A percentile compares a stretch with the other conserved stretches of the same genome.
Evolutionary conservation across 306 rosid genomes (phyloP).

Genomic region (Cicer yamashitae): DNA sequence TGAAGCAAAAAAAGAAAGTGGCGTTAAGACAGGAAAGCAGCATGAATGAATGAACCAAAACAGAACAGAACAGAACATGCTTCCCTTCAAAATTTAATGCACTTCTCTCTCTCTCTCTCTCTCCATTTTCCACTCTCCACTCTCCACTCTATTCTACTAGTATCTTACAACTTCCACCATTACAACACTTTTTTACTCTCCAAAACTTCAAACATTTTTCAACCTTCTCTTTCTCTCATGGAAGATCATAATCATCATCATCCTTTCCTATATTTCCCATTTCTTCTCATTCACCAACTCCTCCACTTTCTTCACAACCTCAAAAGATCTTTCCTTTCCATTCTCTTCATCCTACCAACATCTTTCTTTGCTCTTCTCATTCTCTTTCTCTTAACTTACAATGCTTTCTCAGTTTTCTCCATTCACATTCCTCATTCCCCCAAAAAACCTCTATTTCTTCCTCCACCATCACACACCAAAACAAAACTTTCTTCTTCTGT

Average conservation of each 20-base stretch:
- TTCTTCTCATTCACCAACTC: slow-evolving; percentile 42
- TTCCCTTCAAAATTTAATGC: too few relatives aligned
- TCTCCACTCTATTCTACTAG: too few relatives aligned
- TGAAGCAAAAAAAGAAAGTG: too few relatives aligned
- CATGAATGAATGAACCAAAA: too few relatives aligned
- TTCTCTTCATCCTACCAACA: slow-evolving; percentile 59
- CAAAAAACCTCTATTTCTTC: slow-evolving; percentile 24
- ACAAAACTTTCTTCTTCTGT: slow-evolving; percentile 54
- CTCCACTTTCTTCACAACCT: slow-evolving; percentile 36
- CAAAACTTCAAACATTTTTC: slow-evolving; percentile 10
- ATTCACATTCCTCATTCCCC: slow-evolving; percentile 52
- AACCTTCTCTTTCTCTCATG: not conserved
- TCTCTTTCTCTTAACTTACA: slow-evolving; percentile 67
- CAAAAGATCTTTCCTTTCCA: slow-evolving; percentile 49
- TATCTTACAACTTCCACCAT: not conserved
- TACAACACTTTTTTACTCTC: not conserved
- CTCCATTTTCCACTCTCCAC: too few relatives aligned
- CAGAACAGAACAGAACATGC: too few relatives aligned
- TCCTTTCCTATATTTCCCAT: slow-evolving; percentile 4
- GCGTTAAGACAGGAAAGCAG: too few relatives aligned
- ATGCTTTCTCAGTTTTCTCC: slow-evolving; percentile 61
- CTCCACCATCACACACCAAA: slow-evolving; percentile 36
- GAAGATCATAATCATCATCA: slow-evolving; percentile 22
- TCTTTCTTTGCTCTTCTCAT: slow-evolving; percentile 62
- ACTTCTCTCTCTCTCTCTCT: too few relatives aligned